Evolutionary conservation across 768 basidiomycete genomes (phyloP).

Genomic region (Mycena rosella): DNA sequence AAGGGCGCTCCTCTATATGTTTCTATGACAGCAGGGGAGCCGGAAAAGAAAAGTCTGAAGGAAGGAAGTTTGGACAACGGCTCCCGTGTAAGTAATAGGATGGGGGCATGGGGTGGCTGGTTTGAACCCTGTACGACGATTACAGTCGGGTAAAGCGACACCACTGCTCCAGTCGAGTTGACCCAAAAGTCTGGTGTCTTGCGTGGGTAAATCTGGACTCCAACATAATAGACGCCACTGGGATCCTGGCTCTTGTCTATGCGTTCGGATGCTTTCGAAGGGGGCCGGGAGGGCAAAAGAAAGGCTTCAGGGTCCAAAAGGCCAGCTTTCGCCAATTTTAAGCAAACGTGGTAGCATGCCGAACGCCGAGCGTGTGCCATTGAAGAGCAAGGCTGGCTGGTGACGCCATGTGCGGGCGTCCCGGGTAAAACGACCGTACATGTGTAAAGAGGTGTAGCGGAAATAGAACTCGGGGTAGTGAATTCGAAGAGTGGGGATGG

Average conservation of each 20-base stretch:
- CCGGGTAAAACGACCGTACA: slow-evolving; percentile 66
- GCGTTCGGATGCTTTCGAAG: not conserved
- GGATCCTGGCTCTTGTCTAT: slow-evolving; percentile 25
- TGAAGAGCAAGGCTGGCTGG: slow-evolving; percentile 60
- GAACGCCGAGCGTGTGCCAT: slow-evolving; percentile 67
- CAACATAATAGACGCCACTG: slow-evolving; percentile 22
- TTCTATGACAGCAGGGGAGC: slow-evolving; percentile 56
- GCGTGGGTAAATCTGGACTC: slow-evolving; percentile 58
- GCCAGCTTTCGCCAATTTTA: slow-evolving; percentile 61
- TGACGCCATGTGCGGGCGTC: slow-evolving; percentile 54
- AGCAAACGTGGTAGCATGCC: slow-evolving; percentile 71
- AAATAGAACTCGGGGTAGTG: slow-evolving; percentile 48
- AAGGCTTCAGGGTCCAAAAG: slow-evolving; percentile 66
- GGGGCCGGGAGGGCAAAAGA: slow-evolving; percentile 46
- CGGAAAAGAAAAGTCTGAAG: slow-evolving; percentile 73
- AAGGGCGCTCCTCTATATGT: slow-evolving; percentile 65
- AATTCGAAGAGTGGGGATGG: slow-evolving; percentile 54
- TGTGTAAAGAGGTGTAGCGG: slow-evolving; percentile 47
- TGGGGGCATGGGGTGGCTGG: slow-evolving; percentile 61
- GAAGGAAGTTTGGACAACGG: slow-evolving; percentile 70
- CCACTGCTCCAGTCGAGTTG: slow-evolving; percentile 48
- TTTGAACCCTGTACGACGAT: slow-evolving; percentile 54
- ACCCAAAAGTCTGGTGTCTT: slow-evolving; percentile 79
- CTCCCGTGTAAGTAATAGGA: slow-evolving; percentile 74
- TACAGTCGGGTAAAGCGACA: slow-evolving; percentile 68